Evolutionary conservation across 2,329 filamentous ascomycete genomes (phyloP).

Genomic region (Talaromyces sp.): DNA sequence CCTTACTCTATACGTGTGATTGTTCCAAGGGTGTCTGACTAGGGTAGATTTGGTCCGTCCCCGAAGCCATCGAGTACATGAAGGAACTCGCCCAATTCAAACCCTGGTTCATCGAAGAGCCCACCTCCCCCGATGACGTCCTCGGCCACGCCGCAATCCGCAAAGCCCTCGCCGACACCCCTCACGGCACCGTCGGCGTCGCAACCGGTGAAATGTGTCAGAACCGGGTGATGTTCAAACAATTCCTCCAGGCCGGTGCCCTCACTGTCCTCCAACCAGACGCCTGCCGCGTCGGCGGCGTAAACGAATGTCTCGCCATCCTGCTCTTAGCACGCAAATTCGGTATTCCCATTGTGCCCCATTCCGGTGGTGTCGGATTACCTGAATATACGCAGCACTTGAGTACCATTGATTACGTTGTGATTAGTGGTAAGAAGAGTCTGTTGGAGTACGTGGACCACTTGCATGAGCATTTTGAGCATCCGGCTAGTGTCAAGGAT

Average conservation of each 20-base stretch:
- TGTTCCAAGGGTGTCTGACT: neutral
- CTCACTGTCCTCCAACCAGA: constrained; percentile 90
- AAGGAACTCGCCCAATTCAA: constrained; percentile 75
- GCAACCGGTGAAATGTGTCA: constrained; percentile 95
- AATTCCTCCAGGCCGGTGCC: constrained; percentile 73
- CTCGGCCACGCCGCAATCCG: constrained; percentile 82
- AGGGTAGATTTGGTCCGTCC: constrained; percentile 71
- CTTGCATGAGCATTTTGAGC: constrained; percentile 86
- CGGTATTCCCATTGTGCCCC: constrained; percentile 78
- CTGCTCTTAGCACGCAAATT: constrained; percentile 70
- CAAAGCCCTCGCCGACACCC: constrained; percentile 63
- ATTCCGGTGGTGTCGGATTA: constrained; percentile 83
- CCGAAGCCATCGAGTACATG: constrained; percentile 87
- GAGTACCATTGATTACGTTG: constrained; percentile 88
- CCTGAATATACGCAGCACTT: constrained; percentile 94
- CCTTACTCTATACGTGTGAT: neutral
- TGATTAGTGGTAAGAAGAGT: constrained; percentile 74
- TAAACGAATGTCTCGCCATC: constrained; percentile 90
- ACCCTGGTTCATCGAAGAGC: constrained; percentile 88
- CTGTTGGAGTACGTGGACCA: constrained; percentile 91
- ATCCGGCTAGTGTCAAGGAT: constrained; percentile 75
- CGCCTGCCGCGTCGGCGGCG: constrained; percentile 82
- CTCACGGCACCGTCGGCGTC: constrained; percentile 67
- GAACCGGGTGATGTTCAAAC: constrained; percentile 92
- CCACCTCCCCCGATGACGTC: constrained; percentile 84